A percentile compares a stretch with the other conserved stretches of the same genome.
Conservation (phyloP, 1,139 yeast genomes). For the Debaryomyces sp. region DNA sequence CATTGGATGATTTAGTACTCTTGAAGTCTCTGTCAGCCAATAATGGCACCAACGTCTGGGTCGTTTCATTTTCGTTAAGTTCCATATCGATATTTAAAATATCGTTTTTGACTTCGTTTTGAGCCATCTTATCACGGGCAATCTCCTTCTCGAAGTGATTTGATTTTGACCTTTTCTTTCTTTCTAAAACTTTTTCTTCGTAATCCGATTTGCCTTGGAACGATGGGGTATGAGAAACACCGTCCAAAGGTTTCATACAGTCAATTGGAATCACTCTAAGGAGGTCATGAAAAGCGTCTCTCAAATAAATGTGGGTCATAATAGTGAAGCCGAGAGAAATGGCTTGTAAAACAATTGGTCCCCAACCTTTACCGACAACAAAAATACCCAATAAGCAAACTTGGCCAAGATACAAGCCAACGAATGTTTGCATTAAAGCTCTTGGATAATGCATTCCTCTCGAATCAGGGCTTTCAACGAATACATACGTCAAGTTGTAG, state of each 20-base stretch:
- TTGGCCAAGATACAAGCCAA: conserved; percentile 87
- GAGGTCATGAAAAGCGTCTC: conserved; percentile 65
- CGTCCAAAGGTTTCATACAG: conserved; percentile 71
- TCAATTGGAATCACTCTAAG: conserved; percentile 63
- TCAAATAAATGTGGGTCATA: conserved; percentile 63
- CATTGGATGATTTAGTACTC: conserved; percentile 28
- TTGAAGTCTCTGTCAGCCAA: conserved; percentile 58
- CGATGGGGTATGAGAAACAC: conserved; percentile 65
- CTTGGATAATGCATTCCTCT: conserved; percentile 88
- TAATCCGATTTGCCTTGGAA: conserved; percentile 42
- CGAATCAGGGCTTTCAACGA: conserved; percentile 61
- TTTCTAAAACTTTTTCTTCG: conserved; percentile 33
- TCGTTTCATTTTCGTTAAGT: conserved; percentile 11
- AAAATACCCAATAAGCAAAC: conserved; percentile 83
- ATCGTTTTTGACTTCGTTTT: conserved; percentile 24
- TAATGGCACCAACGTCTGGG: conserved; percentile 37
- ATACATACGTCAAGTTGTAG: conserved; percentile 78
- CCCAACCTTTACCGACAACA: conserved; percentile 94
- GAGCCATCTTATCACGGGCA: conserved; percentile 20
- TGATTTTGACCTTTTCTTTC: conserved; percentile 12
- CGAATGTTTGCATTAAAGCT: conserved; percentile 85
- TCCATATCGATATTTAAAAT: conserved; percentile 22
- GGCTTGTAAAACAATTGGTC: conserved; percentile 79
- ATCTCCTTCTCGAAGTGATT: conserved; percentile 15
- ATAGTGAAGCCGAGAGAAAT: conserved; percentile 65